Evolutionary conservation across 2,329 filamentous ascomycete genomes (phyloP).

Genomic region (Hypoxylon sp.): DNA sequence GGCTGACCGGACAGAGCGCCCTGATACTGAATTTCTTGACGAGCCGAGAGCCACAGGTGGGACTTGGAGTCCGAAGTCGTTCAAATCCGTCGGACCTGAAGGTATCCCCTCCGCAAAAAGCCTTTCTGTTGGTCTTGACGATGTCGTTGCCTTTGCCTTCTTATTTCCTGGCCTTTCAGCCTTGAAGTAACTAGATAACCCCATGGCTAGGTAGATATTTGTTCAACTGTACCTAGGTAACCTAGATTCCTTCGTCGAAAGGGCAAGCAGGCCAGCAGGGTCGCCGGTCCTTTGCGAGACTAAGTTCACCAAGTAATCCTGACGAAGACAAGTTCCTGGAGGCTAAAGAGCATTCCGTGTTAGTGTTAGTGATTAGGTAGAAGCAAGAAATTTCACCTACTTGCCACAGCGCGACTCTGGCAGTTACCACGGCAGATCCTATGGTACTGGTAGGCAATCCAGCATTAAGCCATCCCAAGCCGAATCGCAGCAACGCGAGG

Average conservation of each 20-base stretch:
- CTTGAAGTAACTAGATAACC: slow-evolving; percentile 74
- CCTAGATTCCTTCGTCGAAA: neutral
- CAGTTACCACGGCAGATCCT: slow-evolving; percentile 4
- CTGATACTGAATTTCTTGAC: slow-evolving; percentile 68
- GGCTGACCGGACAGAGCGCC: slow-evolving; percentile 61
- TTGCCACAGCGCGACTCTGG: neutral
- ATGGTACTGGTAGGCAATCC: neutral
- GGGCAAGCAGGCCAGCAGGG: slow-evolving; percentile 4
- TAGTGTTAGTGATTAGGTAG: neutral
- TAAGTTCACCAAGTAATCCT: neutral
- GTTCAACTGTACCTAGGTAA: slow-evolving; percentile 3
- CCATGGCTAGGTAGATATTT: slow-evolving; percentile 63
- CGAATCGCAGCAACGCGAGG: neutral
- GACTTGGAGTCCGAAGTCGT: slow-evolving; percentile 65
- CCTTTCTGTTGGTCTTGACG: slow-evolving; percentile 48
- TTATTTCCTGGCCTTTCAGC: slow-evolving; percentile 60
- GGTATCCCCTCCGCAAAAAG: slow-evolving; percentile 57
- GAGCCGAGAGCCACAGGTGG: slow-evolving; percentile 65
- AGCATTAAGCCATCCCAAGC: neutral
- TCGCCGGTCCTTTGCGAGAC: neutral
- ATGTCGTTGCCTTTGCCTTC: slow-evolving; percentile 44
- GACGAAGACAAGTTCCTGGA: neutral
- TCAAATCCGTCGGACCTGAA: slow-evolving; percentile 51
- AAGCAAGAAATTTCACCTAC: neutral
- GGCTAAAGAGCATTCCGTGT: neutral